A percentile compares a stretch with the other conserved stretches of the same genome.
phyloP scores from a whole-genome alignment of 768 basidiomycete genomes.

The Amanita brunnescens region DNA sequence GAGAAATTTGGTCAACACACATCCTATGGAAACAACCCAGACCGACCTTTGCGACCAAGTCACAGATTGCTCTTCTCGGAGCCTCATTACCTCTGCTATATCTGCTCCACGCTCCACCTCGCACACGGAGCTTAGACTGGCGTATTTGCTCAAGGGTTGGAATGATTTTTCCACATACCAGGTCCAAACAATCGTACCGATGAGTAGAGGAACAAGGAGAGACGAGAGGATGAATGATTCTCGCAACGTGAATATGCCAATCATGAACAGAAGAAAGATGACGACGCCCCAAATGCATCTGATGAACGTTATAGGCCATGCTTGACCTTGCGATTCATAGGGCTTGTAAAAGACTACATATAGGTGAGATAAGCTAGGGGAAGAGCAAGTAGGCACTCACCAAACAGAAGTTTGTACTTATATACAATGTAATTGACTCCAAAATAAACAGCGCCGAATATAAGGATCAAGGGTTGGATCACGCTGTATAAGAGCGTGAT shows the following conservation, averaged over 20 bases:
- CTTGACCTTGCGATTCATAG: conserved; percentile 94
- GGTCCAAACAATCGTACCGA: conserved; percentile 70
- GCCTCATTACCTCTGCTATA: conserved; percentile 63
- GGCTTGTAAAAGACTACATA: conserved; percentile 91
- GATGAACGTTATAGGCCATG: conserved; percentile 93
- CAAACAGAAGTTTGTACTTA: conserved; percentile 95
- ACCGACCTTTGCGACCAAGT: conserved; percentile 80
- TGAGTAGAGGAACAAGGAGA: conserved; percentile 65
- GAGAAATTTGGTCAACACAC: background rate
- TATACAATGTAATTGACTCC: conserved; percentile 94
- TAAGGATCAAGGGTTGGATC: conserved; percentile 88
- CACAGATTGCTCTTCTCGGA: conserved; percentile 80
- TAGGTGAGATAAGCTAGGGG: background rate
- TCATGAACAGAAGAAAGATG: conserved; percentile 96
- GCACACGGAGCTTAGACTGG: conserved; percentile 77
- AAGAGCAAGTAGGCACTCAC: conserved; percentile 34
- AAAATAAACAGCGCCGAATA: conserved; percentile 95
- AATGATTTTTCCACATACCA: conserved; percentile 68
- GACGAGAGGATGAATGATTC: conserved; percentile 42
- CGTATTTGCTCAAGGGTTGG: conserved; percentile 67
- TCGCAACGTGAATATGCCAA: conserved; percentile 75
- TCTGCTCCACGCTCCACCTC: conserved; percentile 90
- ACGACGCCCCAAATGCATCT: conserved; percentile 89
- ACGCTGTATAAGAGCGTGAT: conserved; percentile 94
- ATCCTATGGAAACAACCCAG: background rate